phyloP scores from a whole-genome alignment of 306 rosid species.

The Vicia faba region DNA sequence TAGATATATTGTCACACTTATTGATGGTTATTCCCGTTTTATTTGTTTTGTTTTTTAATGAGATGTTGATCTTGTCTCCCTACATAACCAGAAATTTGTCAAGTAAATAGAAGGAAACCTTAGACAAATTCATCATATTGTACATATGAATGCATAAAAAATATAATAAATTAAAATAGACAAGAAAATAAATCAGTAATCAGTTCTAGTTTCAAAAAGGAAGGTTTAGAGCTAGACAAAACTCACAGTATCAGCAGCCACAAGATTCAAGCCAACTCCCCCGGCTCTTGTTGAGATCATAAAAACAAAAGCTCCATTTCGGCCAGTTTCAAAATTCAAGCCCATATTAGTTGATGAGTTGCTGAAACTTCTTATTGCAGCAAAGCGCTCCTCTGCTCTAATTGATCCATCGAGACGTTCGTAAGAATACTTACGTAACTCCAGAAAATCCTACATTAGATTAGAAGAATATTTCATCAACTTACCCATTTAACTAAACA shows the following conservation, averaged over 20 bases:
- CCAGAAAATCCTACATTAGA: conserved; percentile 72
- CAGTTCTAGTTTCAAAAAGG: neutral
- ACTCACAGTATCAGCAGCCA: conserved; percentile 95
- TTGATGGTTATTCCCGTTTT: no score
- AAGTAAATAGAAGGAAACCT: no score
- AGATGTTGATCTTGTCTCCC: no score
- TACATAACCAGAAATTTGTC: no score
- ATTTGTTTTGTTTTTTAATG: no score
- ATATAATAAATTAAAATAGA: neutral
- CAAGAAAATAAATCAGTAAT: conserved; percentile 4
- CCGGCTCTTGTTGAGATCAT: conserved; percentile 97
- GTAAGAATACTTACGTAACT: conserved; percentile 79
- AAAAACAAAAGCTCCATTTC: conserved; percentile 76
- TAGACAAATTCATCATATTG: neutral
- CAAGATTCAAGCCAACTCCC: conserved; percentile 96
- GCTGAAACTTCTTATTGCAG: conserved; percentile 96
- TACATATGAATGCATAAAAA: neutral
- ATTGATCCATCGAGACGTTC: conserved; percentile 98
- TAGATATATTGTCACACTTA: neutral
- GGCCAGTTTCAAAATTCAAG: conserved; percentile 54
- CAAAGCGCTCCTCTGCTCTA: conserved; percentile 98
- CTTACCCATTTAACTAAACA: conserved; percentile 23
- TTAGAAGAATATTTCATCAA: conserved; percentile 30
- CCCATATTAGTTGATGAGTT: conserved; percentile 49
- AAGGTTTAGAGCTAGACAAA: conserved; percentile 33